Percentiles rank a stretch among this genome's conserved stretches.
These are phyloP conservation scores for Trichophyton benhamiae DNA, from an alignment of 2,329 filamentous ascomycete genomes.

Conservation along the genomic window DNA sequence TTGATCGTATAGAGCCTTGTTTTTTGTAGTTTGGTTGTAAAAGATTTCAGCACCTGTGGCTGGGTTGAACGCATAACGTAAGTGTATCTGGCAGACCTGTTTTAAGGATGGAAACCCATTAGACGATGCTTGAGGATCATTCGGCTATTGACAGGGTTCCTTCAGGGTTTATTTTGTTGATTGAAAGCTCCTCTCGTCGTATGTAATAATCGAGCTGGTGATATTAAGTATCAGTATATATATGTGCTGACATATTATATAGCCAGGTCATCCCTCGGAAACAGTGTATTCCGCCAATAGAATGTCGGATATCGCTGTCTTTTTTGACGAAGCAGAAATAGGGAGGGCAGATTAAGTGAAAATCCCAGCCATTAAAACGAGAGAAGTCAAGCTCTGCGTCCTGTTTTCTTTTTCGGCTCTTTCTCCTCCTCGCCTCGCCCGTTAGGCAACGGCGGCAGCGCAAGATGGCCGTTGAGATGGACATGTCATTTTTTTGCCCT, in stretches of 20 bases:
- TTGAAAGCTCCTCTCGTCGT: neutral
- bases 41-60: conserved; percentile 1
- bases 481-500: neutral
- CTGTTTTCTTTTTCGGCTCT: neutral
- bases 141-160: conserved; percentile 1
- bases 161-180: neutral
- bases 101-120: neutral
- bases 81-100: neutral
- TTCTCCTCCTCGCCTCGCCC: neutral
- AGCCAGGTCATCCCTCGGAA: neutral
- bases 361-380: neutral
- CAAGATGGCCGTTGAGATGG: conserved; percentile 2
- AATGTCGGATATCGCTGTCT: neutral
- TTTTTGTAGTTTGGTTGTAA: neutral
- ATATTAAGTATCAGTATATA: neutral
- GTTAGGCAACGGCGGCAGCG: conserved; percentile 2
- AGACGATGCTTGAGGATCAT: neutral
- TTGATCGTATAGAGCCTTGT: neutral
- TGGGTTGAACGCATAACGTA: neutral
- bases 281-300: neutral
- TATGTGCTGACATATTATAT: neutral
- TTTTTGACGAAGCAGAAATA: neutral
- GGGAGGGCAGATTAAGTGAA: neutral
- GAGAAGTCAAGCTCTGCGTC: neutral
- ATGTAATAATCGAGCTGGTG: neutral